phyloP scores from a whole-genome alignment of 2,329 filamentous ascomycete species.

The Diaporthe vexans region DNA sequence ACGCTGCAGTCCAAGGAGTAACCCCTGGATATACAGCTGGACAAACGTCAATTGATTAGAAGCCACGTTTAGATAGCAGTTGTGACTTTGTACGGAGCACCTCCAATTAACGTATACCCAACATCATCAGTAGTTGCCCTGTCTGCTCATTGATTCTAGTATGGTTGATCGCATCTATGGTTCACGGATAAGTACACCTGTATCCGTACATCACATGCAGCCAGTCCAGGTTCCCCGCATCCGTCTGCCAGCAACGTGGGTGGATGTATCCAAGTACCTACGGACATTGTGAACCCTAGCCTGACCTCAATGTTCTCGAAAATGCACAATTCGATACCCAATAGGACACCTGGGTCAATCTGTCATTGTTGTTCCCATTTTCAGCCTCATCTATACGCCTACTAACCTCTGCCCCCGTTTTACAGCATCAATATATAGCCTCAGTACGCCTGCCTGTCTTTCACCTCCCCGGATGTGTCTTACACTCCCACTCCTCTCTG shows the following conservation, averaged over 20 bases:
- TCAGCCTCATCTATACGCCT: not conserved
- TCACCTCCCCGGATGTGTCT: not conserved
- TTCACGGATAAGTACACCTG: not conserved
- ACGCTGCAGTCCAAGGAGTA: not conserved
- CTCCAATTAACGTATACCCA: too few relatives aligned
- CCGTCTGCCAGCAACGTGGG: not conserved
- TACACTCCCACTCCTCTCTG: not conserved
- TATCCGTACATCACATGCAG: not conserved
- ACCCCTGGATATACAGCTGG: too few relatives aligned
- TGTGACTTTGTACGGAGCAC: too few relatives aligned
- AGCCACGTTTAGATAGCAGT: too few relatives aligned
- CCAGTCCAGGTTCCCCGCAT: slow-evolving; percentile 8
- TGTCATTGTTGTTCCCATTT: not conserved
- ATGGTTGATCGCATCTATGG: not conserved
- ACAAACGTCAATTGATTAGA: too few relatives aligned
- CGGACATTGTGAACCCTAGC: not conserved
- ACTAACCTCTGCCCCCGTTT: not conserved
- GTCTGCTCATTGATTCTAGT: not conserved
- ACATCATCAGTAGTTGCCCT: not conserved
- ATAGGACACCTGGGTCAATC: not conserved
- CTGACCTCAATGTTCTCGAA: not conserved
- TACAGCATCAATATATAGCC: not conserved
- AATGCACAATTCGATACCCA: not conserved
- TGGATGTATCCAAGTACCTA: not conserved
- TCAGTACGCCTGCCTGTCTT: not conserved